phyloP scores from a whole-genome alignment of 1,284 basidiomycete species.

The Rhodotorula sp. region DNA sequence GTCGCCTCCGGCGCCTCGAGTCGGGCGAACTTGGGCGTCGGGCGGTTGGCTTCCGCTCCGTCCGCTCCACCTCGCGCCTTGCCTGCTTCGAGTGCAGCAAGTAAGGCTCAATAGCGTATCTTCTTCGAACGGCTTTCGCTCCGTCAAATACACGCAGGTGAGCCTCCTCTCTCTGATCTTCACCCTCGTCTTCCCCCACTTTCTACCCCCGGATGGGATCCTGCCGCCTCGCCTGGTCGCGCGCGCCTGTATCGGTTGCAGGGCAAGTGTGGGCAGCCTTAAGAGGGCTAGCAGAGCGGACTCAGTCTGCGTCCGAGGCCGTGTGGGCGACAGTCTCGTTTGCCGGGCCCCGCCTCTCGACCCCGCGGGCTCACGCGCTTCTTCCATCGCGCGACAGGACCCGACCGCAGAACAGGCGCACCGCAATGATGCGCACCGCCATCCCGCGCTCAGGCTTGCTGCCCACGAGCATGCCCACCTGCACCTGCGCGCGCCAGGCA shows the following conservation, averaged over 20 bases:
- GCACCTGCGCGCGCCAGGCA: conserved; percentile 13
- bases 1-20: too few species aligned
- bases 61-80: too few species aligned
- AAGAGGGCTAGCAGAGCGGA: too few species aligned
- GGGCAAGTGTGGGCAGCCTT: too few species aligned
- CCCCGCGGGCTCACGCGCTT: background rate
- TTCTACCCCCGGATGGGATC: background rate
- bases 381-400: background rate
- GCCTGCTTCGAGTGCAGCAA: too few species aligned
- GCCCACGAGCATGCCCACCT: background rate
- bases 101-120: too few species aligned
- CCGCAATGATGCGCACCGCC: conserved; percentile 10
- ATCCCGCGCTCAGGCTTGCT: background rate
- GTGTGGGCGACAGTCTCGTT: background rate
- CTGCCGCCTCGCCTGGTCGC: background rate
- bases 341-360: background rate
- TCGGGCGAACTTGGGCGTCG: too few species aligned
- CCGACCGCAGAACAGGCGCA: background rate
- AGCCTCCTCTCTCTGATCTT: background rate
- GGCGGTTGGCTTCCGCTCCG: too few species aligned
- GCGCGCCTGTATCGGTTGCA: too few species aligned
- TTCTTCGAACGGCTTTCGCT: too few species aligned
- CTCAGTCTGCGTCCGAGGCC: too few species aligned
- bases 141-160: background rate
- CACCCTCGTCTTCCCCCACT: too few species aligned